phyloP scores from a whole-genome alignment of 192 early-diverging fungal species.

The Phlyctochytrium arcticum region DNA sequence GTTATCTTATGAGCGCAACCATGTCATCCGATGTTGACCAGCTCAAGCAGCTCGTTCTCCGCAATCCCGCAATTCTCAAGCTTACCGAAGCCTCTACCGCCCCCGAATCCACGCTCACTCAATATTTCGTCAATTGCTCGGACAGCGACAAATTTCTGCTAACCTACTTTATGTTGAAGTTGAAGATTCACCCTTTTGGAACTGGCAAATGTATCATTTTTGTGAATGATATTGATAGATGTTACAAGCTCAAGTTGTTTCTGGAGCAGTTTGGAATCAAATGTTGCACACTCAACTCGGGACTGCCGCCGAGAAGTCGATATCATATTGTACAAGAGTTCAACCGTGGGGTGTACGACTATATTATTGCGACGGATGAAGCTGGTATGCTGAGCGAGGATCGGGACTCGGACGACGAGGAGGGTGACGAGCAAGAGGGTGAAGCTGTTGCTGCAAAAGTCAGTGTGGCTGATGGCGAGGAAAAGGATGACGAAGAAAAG shows the following conservation, averaged over 20 bases:
- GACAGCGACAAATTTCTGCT: slow-evolving; percentile 88
- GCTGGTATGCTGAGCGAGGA: slow-evolving; percentile 44
- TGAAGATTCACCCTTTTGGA: slow-evolving; percentile 68
- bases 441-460: slow-evolving; percentile 22
- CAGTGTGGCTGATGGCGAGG: slow-evolving; percentile 6
- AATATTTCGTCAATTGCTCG: slow-evolving; percentile 69
- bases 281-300: slow-evolving; percentile 89
- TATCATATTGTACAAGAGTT: slow-evolving; percentile 97
- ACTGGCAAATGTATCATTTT: slow-evolving; percentile 91
- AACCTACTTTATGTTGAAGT: slow-evolving; percentile 84
- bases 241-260: slow-evolving; percentile 89
- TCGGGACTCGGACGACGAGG: slow-evolving; percentile 49
- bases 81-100: slow-evolving; percentile 62
- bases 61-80: slow-evolving; percentile 82
- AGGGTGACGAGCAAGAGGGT: slow-evolving; percentile 31
- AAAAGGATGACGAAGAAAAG: slow-evolving; percentile 10
- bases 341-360: slow-evolving; percentile 92
- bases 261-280: slow-evolving; percentile 95
- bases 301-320: slow-evolving; percentile 82
- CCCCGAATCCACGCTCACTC: slow-evolving; percentile 54
- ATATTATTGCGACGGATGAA: slow-evolving; percentile 95
- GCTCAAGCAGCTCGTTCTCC: slow-evolving; percentile 77
- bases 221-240: slow-evolving; percentile 93
- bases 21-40: slow-evolving; percentile 76
- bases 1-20: slow-evolving; percentile 92